phyloP scores from a whole-genome alignment of 2,329 filamentous ascomycete species.

The Cladosporium oxysporum region DNA sequence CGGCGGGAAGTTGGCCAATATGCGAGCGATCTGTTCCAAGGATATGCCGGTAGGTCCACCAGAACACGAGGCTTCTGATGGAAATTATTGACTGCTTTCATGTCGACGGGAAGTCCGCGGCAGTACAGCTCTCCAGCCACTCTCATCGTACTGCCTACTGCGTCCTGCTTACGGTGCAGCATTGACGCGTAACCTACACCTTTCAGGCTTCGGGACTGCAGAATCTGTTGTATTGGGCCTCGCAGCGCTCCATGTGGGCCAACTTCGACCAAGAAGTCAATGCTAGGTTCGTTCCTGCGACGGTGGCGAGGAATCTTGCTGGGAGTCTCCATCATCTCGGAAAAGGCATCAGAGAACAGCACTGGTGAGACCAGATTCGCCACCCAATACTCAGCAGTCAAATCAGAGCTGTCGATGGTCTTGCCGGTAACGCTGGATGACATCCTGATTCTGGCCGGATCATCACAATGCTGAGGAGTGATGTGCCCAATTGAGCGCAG shows the following conservation, averaged over 20 bases:
- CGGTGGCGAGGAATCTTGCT: neutral
- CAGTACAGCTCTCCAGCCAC: neutral
- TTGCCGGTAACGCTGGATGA: neutral
- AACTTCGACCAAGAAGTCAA: constrained; percentile 1
- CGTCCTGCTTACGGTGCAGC: neutral
- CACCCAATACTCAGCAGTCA: neutral
- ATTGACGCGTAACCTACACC: neutral
- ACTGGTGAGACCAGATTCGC: neutral
- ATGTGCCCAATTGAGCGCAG: neutral
- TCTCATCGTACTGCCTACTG: neutral
- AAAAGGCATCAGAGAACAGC: neutral
- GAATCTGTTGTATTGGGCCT: neutral
- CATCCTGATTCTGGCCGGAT: neutral
- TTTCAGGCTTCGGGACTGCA: neutral
- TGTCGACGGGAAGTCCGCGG: neutral
- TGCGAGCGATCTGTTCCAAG: constrained; percentile 17
- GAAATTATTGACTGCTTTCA: neutral
- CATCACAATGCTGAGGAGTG: neutral
- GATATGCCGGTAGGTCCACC: constrained; percentile 4
- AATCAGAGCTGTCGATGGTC: neutral
- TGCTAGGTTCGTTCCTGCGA: neutral
- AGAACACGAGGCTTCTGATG: neutral
- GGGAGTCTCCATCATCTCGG: neutral
- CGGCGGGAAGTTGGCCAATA: constrained; percentile 20
- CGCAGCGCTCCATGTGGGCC: neutral